A percentile compares a stretch with the other conserved stretches of the same genome.
phyloP scores from a whole-genome alignment of 2,329 filamentous ascomycete species.

The Calonectria naviculata region DNA sequence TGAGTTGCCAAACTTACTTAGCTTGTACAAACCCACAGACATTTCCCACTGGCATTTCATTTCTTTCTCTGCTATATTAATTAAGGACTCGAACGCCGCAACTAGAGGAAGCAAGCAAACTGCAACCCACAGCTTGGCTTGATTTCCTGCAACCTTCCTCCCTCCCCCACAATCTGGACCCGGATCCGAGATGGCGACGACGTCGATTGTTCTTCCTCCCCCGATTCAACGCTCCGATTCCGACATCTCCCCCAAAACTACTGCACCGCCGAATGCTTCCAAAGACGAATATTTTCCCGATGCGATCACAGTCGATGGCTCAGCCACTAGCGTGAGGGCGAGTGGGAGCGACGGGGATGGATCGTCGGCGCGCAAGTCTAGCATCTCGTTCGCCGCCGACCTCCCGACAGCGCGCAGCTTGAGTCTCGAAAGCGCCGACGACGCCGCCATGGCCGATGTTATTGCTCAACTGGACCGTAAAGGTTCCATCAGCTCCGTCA shows the following conservation, averaged over 20 bases:
- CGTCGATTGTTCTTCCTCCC: conserved; percentile 36
- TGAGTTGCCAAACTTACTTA: conserved; percentile 13
- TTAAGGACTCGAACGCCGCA: neutral
- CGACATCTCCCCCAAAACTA: conserved; percentile 56
- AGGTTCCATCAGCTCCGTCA: conserved; percentile 59
- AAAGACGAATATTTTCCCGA: conserved; percentile 43
- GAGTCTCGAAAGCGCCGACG: conserved; percentile 38
- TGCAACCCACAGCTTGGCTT: conserved; percentile 9
- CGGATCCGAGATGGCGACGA: conserved; percentile 32
- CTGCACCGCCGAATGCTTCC: conserved; percentile 31
- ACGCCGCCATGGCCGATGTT: conserved; percentile 16
- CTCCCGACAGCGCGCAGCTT: conserved; percentile 40
- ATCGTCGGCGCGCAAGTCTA: conserved; percentile 45
- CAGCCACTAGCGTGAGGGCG: conserved; percentile 35
- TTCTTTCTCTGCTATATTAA: neutral
- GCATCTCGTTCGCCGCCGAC: conserved; percentile 48
- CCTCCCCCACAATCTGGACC: neutral
- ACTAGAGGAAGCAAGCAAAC: conserved; percentile 15
- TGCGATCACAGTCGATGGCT: conserved; percentile 36
- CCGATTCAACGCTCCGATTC: conserved; percentile 50
- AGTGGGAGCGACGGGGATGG: conserved; percentile 46
- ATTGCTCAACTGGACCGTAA: conserved; percentile 51
- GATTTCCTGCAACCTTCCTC: conserved; percentile 1
- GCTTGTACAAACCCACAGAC: conserved; percentile 12
- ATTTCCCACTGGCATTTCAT: conserved; percentile 3